These are phyloP conservation scores for Metschnikowia orientalis DNA, from an alignment of 805 yeast genomes.

Conservation along the genomic window DNA sequence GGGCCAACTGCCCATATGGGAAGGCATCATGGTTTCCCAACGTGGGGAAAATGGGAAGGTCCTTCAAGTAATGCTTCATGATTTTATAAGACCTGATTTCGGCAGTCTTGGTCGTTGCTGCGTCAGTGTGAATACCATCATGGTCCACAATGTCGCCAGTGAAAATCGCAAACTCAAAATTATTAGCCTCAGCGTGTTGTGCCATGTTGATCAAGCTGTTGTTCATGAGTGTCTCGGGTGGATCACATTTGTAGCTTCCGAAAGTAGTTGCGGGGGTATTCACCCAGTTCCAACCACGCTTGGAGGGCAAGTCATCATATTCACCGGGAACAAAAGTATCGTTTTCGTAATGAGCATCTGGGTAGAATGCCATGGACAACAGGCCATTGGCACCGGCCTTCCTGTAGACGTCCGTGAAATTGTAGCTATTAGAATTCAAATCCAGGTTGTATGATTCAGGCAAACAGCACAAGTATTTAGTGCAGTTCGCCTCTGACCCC, in stretches of 20 bases:
- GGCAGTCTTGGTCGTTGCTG: conserved; percentile 63
- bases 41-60: conserved; percentile 56
- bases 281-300: conserved; percentile 30
- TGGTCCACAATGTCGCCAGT: conserved; percentile 77
- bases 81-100: conserved; percentile 67
- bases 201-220: conserved; percentile 47
- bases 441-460: conserved; percentile 41
- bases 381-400: conserved; percentile 12
- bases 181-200: conserved; percentile 26
- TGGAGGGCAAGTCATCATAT: conserved; percentile 28
- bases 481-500: conserved; percentile 58
- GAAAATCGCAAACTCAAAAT: conserved; percentile 59
- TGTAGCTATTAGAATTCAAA: conserved; percentile 22
- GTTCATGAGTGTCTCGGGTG: conserved; percentile 60
- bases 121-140: conserved; percentile 46
- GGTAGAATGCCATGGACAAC: conserved; percentile 25
- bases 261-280: conserved; percentile 53
- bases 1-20: conserved; percentile 70
- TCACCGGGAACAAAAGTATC: conserved; percentile 28
- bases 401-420: conserved; percentile 28
- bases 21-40: conserved; percentile 71
- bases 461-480: conserved; percentile 57
- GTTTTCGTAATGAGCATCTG: conserved; percentile 27
- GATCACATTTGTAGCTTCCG: conserved; percentile 62
- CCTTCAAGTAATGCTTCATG: conserved; percentile 47